Evolutionary conservation across 176 grass and related monocot genomes (phyloP).

Genomic region (Microstegium vimineum): DNA sequence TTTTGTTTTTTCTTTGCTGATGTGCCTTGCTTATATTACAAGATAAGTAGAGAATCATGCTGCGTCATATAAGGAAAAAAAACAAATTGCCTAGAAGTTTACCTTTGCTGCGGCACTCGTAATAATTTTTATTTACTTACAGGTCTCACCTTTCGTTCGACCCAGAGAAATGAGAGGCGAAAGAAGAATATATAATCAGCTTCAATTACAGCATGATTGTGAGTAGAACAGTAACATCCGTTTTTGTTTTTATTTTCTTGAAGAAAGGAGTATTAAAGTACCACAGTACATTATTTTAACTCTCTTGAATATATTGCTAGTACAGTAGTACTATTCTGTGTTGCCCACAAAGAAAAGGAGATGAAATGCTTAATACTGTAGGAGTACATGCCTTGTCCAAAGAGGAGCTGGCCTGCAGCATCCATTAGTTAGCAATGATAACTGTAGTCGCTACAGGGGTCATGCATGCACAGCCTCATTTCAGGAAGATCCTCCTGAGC

Average conservation of each 20-base stretch:
- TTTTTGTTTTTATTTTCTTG: background rate
- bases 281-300: background rate
- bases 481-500: background rate
- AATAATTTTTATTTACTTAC: background rate
- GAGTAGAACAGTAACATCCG: background rate
- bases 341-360: background rate
- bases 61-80: background rate
- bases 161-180: background rate
- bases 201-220: constrained; percentile 6
- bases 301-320: background rate
- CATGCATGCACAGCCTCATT: background rate
- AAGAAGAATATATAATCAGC: constrained; percentile 34
- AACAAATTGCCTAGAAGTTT: constrained; percentile 16
- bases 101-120: background rate
- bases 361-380: too few relatives aligned
- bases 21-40: constrained; percentile 21
- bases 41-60: constrained; percentile 20
- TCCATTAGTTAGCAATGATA: background rate
- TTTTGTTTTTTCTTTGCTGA: background rate
- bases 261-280: background rate
- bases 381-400: background rate
- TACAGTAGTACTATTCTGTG: background rate
- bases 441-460: background rate
- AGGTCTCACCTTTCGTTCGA: background rate
- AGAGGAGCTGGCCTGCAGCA: background rate